These are phyloP conservation scores for Litsea cubeba DNA, from an alignment of 164 flowering plant genomes.

Conservation along the genomic window DNA sequence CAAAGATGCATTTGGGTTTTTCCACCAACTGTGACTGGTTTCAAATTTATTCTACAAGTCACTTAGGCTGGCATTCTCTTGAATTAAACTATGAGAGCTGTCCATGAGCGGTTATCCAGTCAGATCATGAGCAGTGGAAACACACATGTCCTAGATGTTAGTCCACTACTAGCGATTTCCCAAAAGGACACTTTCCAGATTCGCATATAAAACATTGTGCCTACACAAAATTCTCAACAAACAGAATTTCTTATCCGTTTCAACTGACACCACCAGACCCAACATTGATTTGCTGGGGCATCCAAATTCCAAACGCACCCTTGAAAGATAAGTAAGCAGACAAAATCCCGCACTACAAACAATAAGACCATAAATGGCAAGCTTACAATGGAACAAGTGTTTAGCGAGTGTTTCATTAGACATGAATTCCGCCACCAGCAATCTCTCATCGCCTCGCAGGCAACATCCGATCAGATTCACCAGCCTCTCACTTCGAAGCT, in stretches of 20 bases:
- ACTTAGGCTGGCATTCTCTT: too few species aligned
- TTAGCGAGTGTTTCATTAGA: constrained; percentile 83
- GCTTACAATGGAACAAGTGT: constrained; percentile 89
- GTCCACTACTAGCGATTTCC: background rate
- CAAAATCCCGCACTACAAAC: too few species aligned
- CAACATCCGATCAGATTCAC: constrained; percentile 89
- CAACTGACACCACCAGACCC: background rate
- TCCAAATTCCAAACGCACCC: too few species aligned
- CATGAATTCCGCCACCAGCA: constrained; percentile 91
- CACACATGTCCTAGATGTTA: background rate
- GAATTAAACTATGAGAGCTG: too few species aligned
- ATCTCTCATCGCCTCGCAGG: constrained; percentile 70
- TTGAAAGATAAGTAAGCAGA: background rate
- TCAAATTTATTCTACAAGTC: too few species aligned
- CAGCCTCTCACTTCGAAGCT: constrained; percentile 63
- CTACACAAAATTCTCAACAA: too few species aligned
- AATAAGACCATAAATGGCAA: too few species aligned
- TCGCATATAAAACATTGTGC: background rate
- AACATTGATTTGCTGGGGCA: background rate
- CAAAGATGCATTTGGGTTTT: background rate
- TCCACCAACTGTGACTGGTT: too few species aligned
- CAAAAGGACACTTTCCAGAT: background rate
- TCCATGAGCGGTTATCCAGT: too few species aligned
- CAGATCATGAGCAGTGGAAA: too few species aligned
- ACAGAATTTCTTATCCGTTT: too few species aligned